Percentiles rank a stretch among this genome's conserved stretches.
Conservation (phyloP, 345 rosid species). For the Euphorbia lathyris region DNA sequence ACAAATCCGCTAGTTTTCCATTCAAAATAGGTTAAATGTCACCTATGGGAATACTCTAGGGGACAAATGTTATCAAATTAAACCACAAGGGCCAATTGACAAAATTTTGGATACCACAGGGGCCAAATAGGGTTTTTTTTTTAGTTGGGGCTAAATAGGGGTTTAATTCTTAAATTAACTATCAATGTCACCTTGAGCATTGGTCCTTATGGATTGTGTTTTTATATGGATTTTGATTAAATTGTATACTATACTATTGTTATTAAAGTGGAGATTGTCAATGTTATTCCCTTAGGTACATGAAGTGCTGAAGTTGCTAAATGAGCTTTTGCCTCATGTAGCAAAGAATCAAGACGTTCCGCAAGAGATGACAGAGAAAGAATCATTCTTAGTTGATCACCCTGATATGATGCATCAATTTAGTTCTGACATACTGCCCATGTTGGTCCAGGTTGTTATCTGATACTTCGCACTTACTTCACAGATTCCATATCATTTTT, state of each 20-base stretch:
- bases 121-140: too few relatives aligned
- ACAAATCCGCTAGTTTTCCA: too few relatives aligned
- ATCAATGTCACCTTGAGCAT: neutral
- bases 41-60: too few relatives aligned
- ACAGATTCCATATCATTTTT: constrained; percentile 16
- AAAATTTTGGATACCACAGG: too few relatives aligned
- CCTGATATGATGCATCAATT: constrained; percentile 58
- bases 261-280: neutral
- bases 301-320: constrained; percentile 87
- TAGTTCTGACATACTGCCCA: constrained; percentile 66
- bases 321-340: constrained; percentile 72
- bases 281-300: constrained; percentile 50
- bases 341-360: constrained; percentile 38
- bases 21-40: too few relatives aligned
- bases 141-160: too few relatives aligned
- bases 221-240: neutral
- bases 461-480: constrained; percentile 11
- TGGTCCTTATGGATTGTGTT: neutral
- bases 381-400: constrained; percentile 52
- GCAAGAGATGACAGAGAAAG: constrained; percentile 53
- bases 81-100: too few relatives aligned
- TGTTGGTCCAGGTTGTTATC: constrained; percentile 65
- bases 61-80: too few relatives aligned
- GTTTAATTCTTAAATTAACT: too few relatives aligned
- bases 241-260: constrained; percentile 1